These are phyloP conservation scores for Talaromyces marneffei DNA, from an alignment of 2,329 filamentous ascomycete genomes.

Conservation along the genomic window DNA sequence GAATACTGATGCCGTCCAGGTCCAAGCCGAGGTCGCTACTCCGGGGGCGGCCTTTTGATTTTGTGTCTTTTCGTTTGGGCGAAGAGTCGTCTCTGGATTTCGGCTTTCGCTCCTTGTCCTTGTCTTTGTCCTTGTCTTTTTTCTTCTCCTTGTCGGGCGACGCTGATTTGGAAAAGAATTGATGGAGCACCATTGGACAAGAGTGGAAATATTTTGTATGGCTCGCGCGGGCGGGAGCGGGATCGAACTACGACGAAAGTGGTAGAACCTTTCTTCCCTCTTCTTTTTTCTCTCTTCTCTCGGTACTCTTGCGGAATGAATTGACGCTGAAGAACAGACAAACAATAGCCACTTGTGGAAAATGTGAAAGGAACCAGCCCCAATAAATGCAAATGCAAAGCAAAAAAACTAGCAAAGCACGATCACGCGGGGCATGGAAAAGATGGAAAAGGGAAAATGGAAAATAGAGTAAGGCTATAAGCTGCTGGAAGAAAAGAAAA, in stretches of 20 bases:
- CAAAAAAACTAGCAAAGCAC: conserved; percentile 4
- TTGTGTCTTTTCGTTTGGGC: background rate
- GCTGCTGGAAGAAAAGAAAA: background rate
- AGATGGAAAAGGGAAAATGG: conserved; percentile 9
- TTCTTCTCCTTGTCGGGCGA: conserved; percentile 20
- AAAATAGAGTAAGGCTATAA: conserved; percentile 7
- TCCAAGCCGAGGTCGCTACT: background rate
- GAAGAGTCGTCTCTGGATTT: background rate
- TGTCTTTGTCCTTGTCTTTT: conserved; percentile 19
- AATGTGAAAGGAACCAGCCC: background rate
- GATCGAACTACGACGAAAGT: conserved; percentile 38
- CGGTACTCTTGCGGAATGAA: background rate
- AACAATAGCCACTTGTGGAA: no score
- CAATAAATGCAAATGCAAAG: background rate
- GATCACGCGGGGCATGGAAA: conserved; percentile 14
- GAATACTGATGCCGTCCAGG: conserved; percentile 7
- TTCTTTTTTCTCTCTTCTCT: background rate
- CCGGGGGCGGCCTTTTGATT: background rate
- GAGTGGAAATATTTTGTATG: background rate
- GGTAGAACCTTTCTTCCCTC: conserved; percentile 25
- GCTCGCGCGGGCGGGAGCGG: conserved; percentile 19
- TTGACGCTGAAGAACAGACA: background rate
- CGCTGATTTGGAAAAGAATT: conserved; percentile 33
- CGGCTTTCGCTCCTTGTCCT: conserved; percentile 17
- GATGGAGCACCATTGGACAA: conserved; percentile 32